A percentile compares a stretch with the other conserved stretches of the same genome.
Conservation (phyloP, 2,329 filamentous ascomycete species). For the Gaeumannomyces tritici region DNA sequence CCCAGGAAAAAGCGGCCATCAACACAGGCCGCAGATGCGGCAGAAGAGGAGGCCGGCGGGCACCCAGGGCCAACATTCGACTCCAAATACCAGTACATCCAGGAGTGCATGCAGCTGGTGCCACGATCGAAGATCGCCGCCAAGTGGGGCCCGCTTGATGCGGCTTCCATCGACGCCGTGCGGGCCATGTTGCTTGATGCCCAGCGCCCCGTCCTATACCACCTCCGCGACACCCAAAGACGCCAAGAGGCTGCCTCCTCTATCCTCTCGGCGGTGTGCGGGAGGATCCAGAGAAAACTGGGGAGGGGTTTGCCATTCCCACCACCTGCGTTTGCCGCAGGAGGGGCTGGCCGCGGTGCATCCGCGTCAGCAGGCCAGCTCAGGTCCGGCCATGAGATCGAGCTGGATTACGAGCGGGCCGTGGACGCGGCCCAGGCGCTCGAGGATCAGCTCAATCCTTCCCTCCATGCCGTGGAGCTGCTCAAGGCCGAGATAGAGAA, state of each 20-base stretch:
- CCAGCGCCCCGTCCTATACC: conserved; percentile 52
- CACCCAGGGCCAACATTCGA: not conserved
- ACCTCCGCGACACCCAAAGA: conserved; percentile 36
- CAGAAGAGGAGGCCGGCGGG: not conserved
- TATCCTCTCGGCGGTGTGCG: conserved; percentile 44
- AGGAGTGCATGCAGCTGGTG: conserved; percentile 35
- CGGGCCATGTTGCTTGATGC: conserved; percentile 45
- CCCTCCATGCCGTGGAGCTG: conserved; percentile 52
- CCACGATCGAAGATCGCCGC: conserved; percentile 56
- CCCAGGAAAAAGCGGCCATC: not conserved
- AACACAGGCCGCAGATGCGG: not conserved
- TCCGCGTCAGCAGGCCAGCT: not conserved
- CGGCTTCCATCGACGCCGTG: conserved; percentile 45
- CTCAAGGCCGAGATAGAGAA: conserved; percentile 47
- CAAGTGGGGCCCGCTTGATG: conserved; percentile 54
- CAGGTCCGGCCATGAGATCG: conserved; percentile 35
- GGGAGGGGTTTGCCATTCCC: conserved; percentile 57
- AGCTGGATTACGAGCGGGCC: conserved; percentile 58
- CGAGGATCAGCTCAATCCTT: conserved; percentile 50
- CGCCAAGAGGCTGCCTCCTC: conserved; percentile 43
- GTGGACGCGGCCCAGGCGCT: conserved; percentile 47
- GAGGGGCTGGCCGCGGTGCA: not conserved
- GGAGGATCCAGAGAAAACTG: conserved; percentile 48
- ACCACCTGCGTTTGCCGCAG: conserved; percentile 21
- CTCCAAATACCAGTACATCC: conserved; percentile 3